Evolutionary conservation across 106 monocot species (phyloP).

Genomic region (Hemerocallis citrina): DNA sequence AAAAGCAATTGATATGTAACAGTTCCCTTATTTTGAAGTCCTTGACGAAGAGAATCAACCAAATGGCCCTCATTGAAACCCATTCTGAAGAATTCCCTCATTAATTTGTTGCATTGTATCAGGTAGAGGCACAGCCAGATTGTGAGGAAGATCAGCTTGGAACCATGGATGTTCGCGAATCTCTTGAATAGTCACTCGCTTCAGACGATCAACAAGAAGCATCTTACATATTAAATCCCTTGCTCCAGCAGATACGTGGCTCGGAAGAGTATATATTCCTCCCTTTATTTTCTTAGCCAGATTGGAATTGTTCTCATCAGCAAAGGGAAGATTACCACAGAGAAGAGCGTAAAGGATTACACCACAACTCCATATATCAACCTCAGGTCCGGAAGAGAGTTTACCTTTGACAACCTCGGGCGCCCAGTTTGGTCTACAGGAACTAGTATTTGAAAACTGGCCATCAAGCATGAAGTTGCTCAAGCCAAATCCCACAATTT

Average conservation of each 20-base stretch:
- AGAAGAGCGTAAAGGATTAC: slow-evolving; percentile 19
- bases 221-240: slow-evolving; percentile 33
- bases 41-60: no score
- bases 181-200: slow-evolving; percentile 23
- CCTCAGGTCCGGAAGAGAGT: slow-evolving; percentile 10
- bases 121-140: slow-evolving; percentile 23
- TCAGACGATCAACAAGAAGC: slow-evolving; percentile 28
- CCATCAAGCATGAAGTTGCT: slow-evolving; percentile 18
- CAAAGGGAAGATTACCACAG: slow-evolving; percentile 14
- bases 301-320: slow-evolving; percentile 9
- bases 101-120: slow-evolving; percentile 28
- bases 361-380: slow-evolving; percentile 17
- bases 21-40: no score
- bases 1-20: no score
- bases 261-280: slow-evolving; percentile 26
- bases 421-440: slow-evolving; percentile 18
- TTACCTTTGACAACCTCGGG: slow-evolving; percentile 22
- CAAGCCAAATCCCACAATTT: slow-evolving; percentile 19
- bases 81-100: no score
- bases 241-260: slow-evolving; percentile 24
- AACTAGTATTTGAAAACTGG: slow-evolving; percentile 19
- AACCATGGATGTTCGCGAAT: slow-evolving; percentile 30
- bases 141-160: slow-evolving; percentile 24
- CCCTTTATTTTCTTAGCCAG: slow-evolving; percentile 16
- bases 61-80: no score